Evolutionary conservation across 371 early-diverging fungal species (phyloP).

Genomic region (Mortierella sp.): DNA sequence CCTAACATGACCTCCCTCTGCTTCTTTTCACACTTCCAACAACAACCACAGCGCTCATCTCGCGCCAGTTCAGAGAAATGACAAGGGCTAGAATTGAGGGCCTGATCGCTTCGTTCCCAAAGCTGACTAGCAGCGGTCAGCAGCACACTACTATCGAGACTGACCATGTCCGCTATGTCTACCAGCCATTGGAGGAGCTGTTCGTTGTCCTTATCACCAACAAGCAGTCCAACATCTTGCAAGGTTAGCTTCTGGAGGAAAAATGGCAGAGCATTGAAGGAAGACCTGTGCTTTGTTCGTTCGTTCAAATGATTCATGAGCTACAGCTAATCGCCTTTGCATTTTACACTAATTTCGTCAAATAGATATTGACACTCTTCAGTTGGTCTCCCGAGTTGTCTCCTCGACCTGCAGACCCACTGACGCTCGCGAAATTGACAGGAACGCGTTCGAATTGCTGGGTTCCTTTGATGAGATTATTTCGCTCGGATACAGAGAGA

Average conservation of each 20-base stretch:
- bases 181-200: conserved; percentile 96
- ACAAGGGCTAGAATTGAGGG: conserved; percentile 97
- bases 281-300: neutral
- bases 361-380: conserved; percentile 87
- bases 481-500: conserved; percentile 83
- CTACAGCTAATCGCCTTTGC: neutral
- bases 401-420: conserved; percentile 93
- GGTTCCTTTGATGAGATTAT: conserved; percentile 97
- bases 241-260: conserved; percentile 70
- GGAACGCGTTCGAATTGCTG: conserved; percentile 92
- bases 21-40: neutral
- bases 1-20: neutral
- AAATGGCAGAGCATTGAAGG: neutral
- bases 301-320: neutral
- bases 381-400: conserved; percentile 94
- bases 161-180: conserved; percentile 96
- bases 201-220: conserved; percentile 74
- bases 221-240: conserved; percentile 84
- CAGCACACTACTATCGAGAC: conserved; percentile 98
- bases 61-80: conserved; percentile 98
- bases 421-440: conserved; percentile 78
- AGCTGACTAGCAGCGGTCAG: conserved; percentile 90
- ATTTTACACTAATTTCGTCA: neutral
- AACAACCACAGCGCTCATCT: conserved; percentile 88
- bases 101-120: conserved; percentile 95